These are phyloP conservation scores for Pseudohalonectria lignicola DNA, from an alignment of 2,329 filamentous ascomycete genomes.

Conservation along the genomic window DNA sequence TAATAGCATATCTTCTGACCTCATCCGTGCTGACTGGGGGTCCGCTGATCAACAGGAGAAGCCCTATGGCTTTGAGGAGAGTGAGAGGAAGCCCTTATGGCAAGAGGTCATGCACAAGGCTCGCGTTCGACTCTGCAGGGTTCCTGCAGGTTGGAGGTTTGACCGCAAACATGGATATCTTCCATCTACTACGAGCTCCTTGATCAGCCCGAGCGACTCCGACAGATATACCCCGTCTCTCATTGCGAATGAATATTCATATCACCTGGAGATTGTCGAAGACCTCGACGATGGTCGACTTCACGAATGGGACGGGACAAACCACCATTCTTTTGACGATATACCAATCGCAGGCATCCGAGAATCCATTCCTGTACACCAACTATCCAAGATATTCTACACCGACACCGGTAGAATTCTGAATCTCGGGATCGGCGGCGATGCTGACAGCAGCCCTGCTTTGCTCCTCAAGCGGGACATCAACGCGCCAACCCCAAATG, in stretches of 20 bases:
- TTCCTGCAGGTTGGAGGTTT: conserved; percentile 45
- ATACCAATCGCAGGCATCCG: conserved; percentile 33
- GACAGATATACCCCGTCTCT: too few species aligned
- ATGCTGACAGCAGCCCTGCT: conserved; percentile 62
- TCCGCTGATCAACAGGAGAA: conserved; percentile 2
- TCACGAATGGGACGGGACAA: conserved; percentile 29
- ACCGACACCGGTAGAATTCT: conserved; percentile 83
- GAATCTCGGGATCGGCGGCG: conserved; percentile 53
- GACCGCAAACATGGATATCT: conserved; percentile 21
- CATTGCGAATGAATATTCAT: conserved; percentile 46
- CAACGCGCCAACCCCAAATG: conserved; percentile 48
- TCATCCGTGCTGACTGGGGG: too few species aligned
- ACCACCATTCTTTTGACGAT: conserved; percentile 24
- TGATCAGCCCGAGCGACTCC: too few species aligned
- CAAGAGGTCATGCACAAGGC: conserved; percentile 96
- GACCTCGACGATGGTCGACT: conserved; percentile 55
- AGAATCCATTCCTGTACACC: conserved; percentile 40
- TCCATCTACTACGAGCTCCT: conserved; percentile 4
- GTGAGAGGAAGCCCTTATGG: conserved; percentile 65
- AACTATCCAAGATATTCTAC: conserved; percentile 85
- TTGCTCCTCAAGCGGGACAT: conserved; percentile 63
- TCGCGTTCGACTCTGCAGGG: conserved; percentile 65
- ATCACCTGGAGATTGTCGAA: conserved; percentile 73
- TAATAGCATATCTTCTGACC: too few species aligned
- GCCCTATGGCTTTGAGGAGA: conserved; percentile 35